Base-by-base conservation (phyloP, 1,139 yeast genomes). In the Suhomyces anneliseae region DNA sequence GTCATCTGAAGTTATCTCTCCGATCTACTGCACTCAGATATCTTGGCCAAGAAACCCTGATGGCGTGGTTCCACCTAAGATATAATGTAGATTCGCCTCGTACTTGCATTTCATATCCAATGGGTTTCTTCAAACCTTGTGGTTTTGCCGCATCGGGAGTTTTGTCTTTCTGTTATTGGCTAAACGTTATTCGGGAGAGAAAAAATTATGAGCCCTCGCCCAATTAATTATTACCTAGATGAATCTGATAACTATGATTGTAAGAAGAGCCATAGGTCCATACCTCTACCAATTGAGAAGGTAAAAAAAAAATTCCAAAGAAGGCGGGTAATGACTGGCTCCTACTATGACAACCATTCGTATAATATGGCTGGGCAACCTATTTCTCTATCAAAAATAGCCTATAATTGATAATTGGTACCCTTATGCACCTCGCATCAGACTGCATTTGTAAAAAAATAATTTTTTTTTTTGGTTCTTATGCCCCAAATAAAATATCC, bases 181-280 rank as follows among this genome's bases (percentile, higher is more conserved):
- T 27, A 31, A 24, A 35, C 35, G 29, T 15, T 38, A 10, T 31
- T 31, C 5, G 27, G 2, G 14, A 27, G 15, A 27, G 14, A n/a
- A 14, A 15, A 12, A 36, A 26, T 27, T 41, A 31, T 10, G 40
- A 36, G 40, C 44, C 24, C 36, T 34, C 33, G 36, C 36, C 8
- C 8, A 6, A 7, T 31, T 14, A 38, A 38, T 38, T 31, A 31
- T n/a, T 32, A 8, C 36, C 41, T 15, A 32, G 42, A 39, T 39
- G 42, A 4, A 39, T 39, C 42, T 31, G 42, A 39, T 39, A 39
- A 39, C 36, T 38, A 8, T 15, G 29, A 26, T 5, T 5, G n/a
- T 29, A 7, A 29, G 7, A 29, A 29, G 9, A 29, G 6, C n/a
- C 32, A 29, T 29, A 6, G 32, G 32, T 9, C 32, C 7, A 29